Evolutionary conservation across 805 yeast genomes (phyloP).

Genomic region (Pichia paraexigua): DNA sequence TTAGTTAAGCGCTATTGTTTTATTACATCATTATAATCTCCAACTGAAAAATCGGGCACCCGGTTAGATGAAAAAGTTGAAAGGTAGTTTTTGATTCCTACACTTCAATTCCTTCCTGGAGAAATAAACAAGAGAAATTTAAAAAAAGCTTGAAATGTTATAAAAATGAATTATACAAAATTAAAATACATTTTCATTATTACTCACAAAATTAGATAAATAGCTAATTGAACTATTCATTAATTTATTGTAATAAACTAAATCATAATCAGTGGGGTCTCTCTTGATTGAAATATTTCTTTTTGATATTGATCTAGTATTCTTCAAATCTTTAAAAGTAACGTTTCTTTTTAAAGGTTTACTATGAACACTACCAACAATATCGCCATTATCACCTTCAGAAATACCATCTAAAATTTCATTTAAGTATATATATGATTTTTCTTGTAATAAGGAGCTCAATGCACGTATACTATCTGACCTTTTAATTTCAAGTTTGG

Average conservation of each 20-base stretch:
- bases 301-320: neutral
- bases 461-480: conserved; percentile 1
- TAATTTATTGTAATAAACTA: conserved; percentile 16
- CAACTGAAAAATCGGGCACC: too few relatives aligned
- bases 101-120: too few relatives aligned
- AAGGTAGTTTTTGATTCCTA: too few relatives aligned
- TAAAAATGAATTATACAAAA: neutral
- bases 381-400: neutral
- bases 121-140: too few relatives aligned
- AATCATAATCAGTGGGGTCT: conserved; percentile 19
- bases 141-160: neutral
- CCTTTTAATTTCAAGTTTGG: neutral
- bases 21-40: too few relatives aligned
- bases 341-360: neutral
- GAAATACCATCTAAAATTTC: conserved; percentile 25
- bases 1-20: too few relatives aligned
- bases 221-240: conserved; percentile 31
- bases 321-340: neutral
- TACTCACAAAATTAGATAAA: conserved; percentile 21
- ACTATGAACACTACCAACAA: neutral
- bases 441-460: conserved; percentile 4
- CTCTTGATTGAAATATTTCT: neutral
- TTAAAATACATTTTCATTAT: neutral
- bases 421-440: conserved; percentile 39
- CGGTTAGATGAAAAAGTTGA: too few relatives aligned